These are phyloP conservation scores for Arabidopsis arenosa DNA, from an alignment of 345 rosid genomes.

Conservation along the genomic window DNA sequence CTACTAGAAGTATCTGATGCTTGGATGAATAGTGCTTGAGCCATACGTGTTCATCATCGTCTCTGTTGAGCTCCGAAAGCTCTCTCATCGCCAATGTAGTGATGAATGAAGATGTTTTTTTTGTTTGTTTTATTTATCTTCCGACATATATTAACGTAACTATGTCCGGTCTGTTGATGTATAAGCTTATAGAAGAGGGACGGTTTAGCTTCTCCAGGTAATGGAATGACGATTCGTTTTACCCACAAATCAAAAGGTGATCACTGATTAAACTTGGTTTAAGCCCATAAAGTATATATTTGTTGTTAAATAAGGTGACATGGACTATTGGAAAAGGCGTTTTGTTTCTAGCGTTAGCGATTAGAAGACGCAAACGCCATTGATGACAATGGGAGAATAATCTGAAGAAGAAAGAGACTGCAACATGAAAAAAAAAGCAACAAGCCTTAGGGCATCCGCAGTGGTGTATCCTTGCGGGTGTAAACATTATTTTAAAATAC, in stretches of 20 bases:
- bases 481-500: too few relatives aligned
- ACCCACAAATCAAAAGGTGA: not conserved
- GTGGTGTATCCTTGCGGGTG: too few relatives aligned
- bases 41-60: conserved; percentile 37
- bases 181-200: not conserved
- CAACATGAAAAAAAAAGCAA: not conserved
- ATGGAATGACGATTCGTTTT: conserved; percentile 20
- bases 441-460: too few relatives aligned
- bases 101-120: too few relatives aligned
- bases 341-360: conserved; percentile 10
- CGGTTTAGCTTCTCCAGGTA: not conserved
- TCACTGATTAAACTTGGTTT: not conserved
- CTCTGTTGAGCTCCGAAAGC: not conserved
- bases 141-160: not conserved
- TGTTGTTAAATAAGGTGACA: not conserved
- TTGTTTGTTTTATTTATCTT: not conserved
- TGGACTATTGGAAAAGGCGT: not conserved
- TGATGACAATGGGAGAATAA: not conserved
- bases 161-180: not conserved
- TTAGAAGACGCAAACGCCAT: conserved; percentile 15
- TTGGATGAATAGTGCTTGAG: conserved; percentile 53
- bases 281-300: not conserved
- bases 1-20: conserved; percentile 57
- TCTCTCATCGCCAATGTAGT: conserved; percentile 1
- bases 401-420: not conserved